Conservation (phyloP, 2,329 filamentous ascomycete species). For the Ophiosphaerella korrae region DNA sequence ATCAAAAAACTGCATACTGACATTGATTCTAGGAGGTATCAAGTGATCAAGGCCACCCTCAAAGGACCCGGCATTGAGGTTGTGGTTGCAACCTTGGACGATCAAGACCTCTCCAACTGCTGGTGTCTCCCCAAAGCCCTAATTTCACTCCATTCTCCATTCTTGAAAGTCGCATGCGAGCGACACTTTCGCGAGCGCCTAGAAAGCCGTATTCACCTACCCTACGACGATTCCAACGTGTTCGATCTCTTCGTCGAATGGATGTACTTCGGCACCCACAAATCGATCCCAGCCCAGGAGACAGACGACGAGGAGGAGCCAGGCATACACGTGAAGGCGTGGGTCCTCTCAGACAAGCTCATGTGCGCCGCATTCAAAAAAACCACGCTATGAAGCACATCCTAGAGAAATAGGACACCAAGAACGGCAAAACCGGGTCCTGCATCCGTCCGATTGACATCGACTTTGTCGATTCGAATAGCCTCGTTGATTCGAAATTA, state of each 20-base stretch:
- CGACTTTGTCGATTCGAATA: slow-evolving; percentile 10
- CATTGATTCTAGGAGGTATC: not conserved
- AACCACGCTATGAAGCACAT: slow-evolving; percentile 17
- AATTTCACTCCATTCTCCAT: slow-evolving; percentile 6
- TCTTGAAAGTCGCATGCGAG: slow-evolving; percentile 7
- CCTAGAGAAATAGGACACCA: slow-evolving; percentile 3
- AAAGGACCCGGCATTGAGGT: slow-evolving; percentile 7
- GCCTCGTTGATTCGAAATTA: slow-evolving; percentile 8
- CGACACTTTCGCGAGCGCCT: slow-evolving; percentile 6
- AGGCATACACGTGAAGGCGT: slow-evolving; percentile 6
- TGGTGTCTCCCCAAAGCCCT: slow-evolving; percentile 13
- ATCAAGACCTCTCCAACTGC: not conserved
- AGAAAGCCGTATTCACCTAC: slow-evolving; percentile 4
- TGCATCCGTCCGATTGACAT: slow-evolving; percentile 9
- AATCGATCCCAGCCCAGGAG: not conserved
- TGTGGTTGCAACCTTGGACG: slow-evolving; percentile 2
- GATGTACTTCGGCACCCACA: slow-evolving; percentile 11
- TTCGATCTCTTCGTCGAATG: slow-evolving; percentile 15
- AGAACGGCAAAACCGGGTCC: slow-evolving; percentile 32
- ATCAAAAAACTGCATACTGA: not conserved
- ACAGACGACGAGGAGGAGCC: not conserved
- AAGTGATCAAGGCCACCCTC: not conserved
- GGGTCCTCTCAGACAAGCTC: slow-evolving; percentile 18
- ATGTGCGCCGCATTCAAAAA: slow-evolving; percentile 17
- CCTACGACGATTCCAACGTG: slow-evolving; percentile 5